phyloP scores from a whole-genome alignment of 306 rosid species.

The Arachis hypogaea region DNA sequence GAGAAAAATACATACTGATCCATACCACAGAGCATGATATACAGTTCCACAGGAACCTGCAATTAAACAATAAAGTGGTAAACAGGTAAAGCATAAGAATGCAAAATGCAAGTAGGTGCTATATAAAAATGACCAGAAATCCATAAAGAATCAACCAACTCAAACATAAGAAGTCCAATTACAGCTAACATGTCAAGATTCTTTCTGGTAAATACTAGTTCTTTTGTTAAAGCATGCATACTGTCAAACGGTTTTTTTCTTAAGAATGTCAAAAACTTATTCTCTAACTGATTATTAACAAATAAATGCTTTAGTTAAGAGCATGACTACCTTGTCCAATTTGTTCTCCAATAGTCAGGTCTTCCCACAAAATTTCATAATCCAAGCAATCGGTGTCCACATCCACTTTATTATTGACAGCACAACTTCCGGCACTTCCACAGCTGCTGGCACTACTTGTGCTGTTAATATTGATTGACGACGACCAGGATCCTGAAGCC shows the following conservation, averaged over 20 bases:
- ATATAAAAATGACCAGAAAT: slow-evolving; percentile 5
- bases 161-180: slow-evolving; percentile 12
- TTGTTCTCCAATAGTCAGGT: slow-evolving; percentile 88
- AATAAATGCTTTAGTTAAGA: slow-evolving; percentile 13
- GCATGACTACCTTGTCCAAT: slow-evolving; percentile 85
- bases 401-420: slow-evolving; percentile 71
- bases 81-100: slow-evolving; percentile 34
- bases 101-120: background rate
- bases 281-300: slow-evolving; percentile 1
- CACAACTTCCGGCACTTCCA: slow-evolving; percentile 85
- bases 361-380: slow-evolving; percentile 98
- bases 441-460: slow-evolving; percentile 97
- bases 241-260: slow-evolving; percentile 25
- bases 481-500: slow-evolving; percentile 79
- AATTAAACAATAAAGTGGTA: slow-evolving; percentile 44
- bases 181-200: background rate
- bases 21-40: slow-evolving; percentile 97
- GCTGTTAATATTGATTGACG: slow-evolving; percentile 81
- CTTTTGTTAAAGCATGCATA: background rate
- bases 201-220: background rate
- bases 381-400: slow-evolving; percentile 85
- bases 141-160: slow-evolving; percentile 17
- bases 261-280: slow-evolving; percentile 15
- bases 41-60: slow-evolving; percentile 99
- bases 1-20: slow-evolving; percentile 93